A percentile compares a stretch with the other conserved stretches of the same genome.
These are phyloP conservation scores for Aspergillus leporis DNA, from an alignment of 495 filamentous ascomycete species.

Conservation along the genomic window DNA sequence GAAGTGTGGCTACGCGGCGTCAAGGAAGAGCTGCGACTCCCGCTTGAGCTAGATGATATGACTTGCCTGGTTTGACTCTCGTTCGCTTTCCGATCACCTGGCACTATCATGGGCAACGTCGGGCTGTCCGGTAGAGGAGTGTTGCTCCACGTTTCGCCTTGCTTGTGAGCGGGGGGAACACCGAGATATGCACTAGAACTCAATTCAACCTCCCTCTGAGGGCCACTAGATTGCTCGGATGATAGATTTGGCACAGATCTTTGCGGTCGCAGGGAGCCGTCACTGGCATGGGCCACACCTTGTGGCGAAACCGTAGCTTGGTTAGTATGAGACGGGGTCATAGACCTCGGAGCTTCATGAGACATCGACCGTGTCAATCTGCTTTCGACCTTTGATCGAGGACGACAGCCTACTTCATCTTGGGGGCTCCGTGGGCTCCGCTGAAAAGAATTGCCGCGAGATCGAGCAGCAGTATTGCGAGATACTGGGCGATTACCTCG, in stretches of 20 bases:
- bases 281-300: not conserved
- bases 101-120: constrained; percentile 32
- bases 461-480: constrained; percentile 16
- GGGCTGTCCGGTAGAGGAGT: constrained; percentile 45
- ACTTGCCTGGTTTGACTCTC: constrained; percentile 10
- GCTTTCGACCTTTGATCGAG: constrained; percentile 8
- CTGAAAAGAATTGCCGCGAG: constrained; percentile 21
- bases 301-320: constrained; percentile 6
- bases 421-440: constrained; percentile 1
- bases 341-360: constrained; percentile 12
- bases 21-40: constrained; percentile 14
- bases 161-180: constrained; percentile 40
- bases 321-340: constrained; percentile 10
- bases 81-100: constrained; percentile 9
- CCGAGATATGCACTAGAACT: constrained; percentile 29
- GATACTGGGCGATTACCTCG: constrained; percentile 26
- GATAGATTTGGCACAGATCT: constrained; percentile 37
- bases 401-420: constrained; percentile 5
- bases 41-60: constrained; percentile 15
- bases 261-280: constrained; percentile 25
- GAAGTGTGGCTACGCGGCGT: constrained; percentile 6
- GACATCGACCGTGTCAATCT: constrained; percentile 11
- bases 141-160: constrained; percentile 38
- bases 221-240: constrained; percentile 19
- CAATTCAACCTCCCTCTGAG: constrained; percentile 16